Evolutionary conservation across 169 alveolate species (phyloP).

Genomic region (Plasmodium vinckei): DNA sequence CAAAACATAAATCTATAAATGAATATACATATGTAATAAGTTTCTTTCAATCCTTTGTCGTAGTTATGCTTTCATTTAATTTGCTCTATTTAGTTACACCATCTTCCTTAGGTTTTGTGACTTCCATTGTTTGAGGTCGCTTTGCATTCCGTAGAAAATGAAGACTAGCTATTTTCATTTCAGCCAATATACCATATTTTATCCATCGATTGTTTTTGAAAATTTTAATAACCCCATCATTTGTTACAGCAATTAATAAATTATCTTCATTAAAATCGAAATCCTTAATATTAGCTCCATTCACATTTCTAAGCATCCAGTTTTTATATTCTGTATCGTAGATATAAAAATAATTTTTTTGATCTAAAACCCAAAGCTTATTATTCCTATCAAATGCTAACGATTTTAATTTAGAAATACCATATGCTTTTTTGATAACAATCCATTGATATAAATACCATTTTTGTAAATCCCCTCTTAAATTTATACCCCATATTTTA

Average conservation of each 20-base stretch:
- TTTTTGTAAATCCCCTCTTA: conserved; percentile 60
- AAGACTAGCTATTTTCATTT: conserved; percentile 51
- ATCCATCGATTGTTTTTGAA: conserved; percentile 43
- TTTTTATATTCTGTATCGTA: conserved; percentile 35
- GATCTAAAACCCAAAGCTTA: conserved; percentile 63
- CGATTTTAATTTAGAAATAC: conserved; percentile 56
- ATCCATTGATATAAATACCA: conserved; percentile 71
- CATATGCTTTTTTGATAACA: conserved; percentile 51
- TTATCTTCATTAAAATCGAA: conserved; percentile 63
- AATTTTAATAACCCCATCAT: conserved; percentile 52
- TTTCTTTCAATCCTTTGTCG: too few relatives aligned
- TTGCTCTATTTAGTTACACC: too few relatives aligned
- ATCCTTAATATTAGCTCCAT: conserved; percentile 43
- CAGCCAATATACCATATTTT: conserved; percentile 57
- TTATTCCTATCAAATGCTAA: conserved; percentile 63
- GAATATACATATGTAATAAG: too few relatives aligned
- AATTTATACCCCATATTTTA: conserved; percentile 70
- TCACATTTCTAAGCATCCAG: conserved; percentile 61
- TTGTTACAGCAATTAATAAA: conserved; percentile 42
- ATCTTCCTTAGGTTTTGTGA: conserved; percentile 1
- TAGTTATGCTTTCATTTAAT: too few relatives aligned
- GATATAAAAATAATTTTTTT: conserved; percentile 34
- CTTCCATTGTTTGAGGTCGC: background rate
- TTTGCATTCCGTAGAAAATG: conserved; percentile 31
- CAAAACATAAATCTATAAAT: too few relatives aligned